A percentile compares a stretch with the other conserved stretches of the same genome.
phyloP scores from a whole-genome alignment of 257 asterid species.

The Penstemon davidsonii region DNA sequence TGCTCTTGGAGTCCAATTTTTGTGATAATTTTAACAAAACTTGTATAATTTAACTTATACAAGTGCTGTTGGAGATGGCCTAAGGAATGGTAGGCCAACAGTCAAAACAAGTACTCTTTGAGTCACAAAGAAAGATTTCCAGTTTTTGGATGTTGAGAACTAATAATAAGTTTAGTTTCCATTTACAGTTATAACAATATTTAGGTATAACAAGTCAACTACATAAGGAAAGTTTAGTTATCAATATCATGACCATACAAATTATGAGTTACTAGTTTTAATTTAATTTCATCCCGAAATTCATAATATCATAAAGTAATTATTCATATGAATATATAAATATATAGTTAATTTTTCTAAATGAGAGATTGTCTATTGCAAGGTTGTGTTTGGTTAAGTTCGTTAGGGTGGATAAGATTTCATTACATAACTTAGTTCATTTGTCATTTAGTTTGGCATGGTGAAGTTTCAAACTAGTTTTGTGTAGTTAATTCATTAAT shows the following conservation, averaged over 20 bases:
- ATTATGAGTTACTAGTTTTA: background rate
- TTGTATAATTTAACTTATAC: too few relatives aligned
- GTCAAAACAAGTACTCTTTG: conserved; percentile 50
- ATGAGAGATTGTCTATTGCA: too few relatives aligned
- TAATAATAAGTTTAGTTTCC: conserved; percentile 29
- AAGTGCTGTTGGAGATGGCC: too few relatives aligned
- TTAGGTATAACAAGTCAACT: conserved; percentile 56
- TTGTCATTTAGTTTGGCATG: conserved; percentile 38
- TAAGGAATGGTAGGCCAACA: conserved; percentile 70
- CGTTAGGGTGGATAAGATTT: conserved; percentile 31
- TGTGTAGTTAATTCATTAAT: conserved; percentile 17
- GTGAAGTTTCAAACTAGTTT: conserved; percentile 29
- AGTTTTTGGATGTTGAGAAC: conserved; percentile 44
- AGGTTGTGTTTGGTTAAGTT: conserved; percentile 21
- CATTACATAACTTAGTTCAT: conserved; percentile 26
- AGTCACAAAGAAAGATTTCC: conserved; percentile 24
- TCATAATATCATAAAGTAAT: too few relatives aligned
- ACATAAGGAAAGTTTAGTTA: conserved; percentile 30
- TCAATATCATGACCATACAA: background rate
- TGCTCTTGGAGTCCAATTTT: too few relatives aligned
- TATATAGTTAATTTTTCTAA: too few relatives aligned
- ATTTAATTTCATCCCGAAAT: background rate
- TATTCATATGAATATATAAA: too few relatives aligned
- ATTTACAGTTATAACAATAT: conserved; percentile 34
- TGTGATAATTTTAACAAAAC: too few relatives aligned